A percentile compares a stretch with the other conserved stretches of the same genome.
These are phyloP conservation scores for Citrullus mucosospermus DNA, from an alignment of 306 rosid species.

Conservation along the genomic window DNA sequence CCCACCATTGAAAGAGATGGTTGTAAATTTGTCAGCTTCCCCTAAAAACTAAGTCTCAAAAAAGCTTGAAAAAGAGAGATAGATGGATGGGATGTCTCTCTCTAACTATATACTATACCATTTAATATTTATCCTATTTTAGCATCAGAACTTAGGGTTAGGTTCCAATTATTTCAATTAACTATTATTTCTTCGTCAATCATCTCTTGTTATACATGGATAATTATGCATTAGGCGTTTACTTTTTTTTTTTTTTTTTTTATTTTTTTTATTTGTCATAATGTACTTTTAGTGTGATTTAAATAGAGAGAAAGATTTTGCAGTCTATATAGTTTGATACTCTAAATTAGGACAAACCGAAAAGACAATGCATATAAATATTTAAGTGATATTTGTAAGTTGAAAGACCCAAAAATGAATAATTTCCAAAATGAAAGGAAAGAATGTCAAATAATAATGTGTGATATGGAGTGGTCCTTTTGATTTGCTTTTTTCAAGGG, in stretches of 20 bases:
- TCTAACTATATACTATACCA: no score
- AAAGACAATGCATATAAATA: not conserved
- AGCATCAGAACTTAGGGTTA: not conserved
- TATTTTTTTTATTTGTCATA: no score
- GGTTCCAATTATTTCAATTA: not conserved
- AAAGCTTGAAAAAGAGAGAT: not conserved
- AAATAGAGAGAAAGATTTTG: not conserved
- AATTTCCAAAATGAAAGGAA: not conserved
- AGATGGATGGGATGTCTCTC: not conserved
- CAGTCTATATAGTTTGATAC: not conserved
- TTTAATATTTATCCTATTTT: no score
- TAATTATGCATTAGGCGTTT: not conserved
- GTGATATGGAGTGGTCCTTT: not conserved
- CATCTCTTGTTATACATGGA: not conserved
- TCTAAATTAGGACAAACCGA: not conserved
- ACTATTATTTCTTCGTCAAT: not conserved
- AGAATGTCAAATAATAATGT: not conserved
- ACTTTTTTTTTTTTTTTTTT: no score
- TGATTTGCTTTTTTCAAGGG: not conserved
- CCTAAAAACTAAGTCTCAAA: not conserved
- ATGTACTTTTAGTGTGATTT: not conserved
- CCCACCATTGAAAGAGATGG: slow-evolving; percentile 11
- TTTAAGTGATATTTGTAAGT: not conserved
- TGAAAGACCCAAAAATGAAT: not conserved
- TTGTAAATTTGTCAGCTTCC: not conserved